A percentile compares a stretch with the other conserved stretches of the same genome.
Evolutionary conservation across 805 yeast genomes (phyloP).

Genomic region (Jamesozyma spencerorum): DNA sequence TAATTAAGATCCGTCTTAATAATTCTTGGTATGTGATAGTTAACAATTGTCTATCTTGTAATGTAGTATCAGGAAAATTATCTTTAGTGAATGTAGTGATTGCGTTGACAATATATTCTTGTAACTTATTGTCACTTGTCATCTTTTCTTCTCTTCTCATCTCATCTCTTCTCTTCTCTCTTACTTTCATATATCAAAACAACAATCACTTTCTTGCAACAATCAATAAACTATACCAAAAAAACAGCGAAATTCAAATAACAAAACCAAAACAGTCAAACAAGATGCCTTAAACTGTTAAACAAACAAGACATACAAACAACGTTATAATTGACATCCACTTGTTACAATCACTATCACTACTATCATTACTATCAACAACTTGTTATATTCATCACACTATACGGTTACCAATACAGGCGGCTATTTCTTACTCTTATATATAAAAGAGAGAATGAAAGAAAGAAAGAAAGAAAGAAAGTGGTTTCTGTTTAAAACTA

Average conservation of each 20-base stretch:
- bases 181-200: too few species aligned
- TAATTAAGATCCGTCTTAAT: constrained; percentile 24
- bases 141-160: neutral
- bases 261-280: too few species aligned
- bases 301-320: too few species aligned
- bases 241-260: too few species aligned
- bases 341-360: too few species aligned
- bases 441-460: neutral
- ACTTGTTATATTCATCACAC: too few species aligned
- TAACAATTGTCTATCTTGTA: constrained; percentile 9
- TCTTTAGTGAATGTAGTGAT: neutral
- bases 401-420: too few species aligned
- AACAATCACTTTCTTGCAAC: too few species aligned
- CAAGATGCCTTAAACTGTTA: too few species aligned
- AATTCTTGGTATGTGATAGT: constrained; percentile 12
- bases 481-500: neutral
- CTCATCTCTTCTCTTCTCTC: neutral
- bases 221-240: too few species aligned
- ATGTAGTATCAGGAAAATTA: constrained; percentile 6
- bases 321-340: too few species aligned
- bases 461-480: neutral
- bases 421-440: neutral
- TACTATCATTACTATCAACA: too few species aligned
- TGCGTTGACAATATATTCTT: neutral
- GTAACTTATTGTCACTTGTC: neutral